These are phyloP conservation scores for Claviceps sp. DNA, from an alignment of 2,329 filamentous ascomycete species.

Conservation along the genomic window DNA sequence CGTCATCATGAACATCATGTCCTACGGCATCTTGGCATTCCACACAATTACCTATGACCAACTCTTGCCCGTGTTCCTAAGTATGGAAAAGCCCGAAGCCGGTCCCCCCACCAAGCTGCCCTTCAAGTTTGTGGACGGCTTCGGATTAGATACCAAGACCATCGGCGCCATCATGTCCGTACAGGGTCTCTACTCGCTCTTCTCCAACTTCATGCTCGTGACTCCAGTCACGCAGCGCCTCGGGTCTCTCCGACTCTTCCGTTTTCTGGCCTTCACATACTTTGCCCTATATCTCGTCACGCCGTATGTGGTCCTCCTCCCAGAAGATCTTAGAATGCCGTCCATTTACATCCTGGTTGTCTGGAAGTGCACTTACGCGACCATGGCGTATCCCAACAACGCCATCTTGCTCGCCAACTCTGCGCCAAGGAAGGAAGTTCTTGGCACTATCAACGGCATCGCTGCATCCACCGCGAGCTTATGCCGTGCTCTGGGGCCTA, in stretches of 20 bases:
- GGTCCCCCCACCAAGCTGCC: conserved; percentile 46
- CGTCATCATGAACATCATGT: conserved; percentile 75
- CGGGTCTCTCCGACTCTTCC: conserved; percentile 70
- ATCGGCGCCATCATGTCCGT: conserved; percentile 81
- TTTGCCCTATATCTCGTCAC: conserved; percentile 77
- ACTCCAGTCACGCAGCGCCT: conserved; percentile 62
- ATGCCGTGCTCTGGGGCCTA: conserved; percentile 77
- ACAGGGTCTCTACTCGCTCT: conserved; percentile 80
- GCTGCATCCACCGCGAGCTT: conserved; percentile 85
- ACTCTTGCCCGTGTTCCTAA: conserved; percentile 82
- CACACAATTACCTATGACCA: conserved; percentile 97
- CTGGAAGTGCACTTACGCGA: conserved; percentile 87
- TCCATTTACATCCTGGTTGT: conserved; percentile 68
- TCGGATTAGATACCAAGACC: conserved; percentile 66
- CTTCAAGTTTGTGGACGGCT: conserved; percentile 81
- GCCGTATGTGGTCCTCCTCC: conserved; percentile 79
- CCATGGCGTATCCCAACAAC: conserved; percentile 81
- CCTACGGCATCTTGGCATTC: conserved; percentile 86
- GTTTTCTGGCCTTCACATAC: conserved; percentile 68
- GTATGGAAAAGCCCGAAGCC: conserved; percentile 42
- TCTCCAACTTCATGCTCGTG: conserved; percentile 74
- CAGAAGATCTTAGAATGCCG: conserved; percentile 53
- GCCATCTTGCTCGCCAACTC: conserved; percentile 83
- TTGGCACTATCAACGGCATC: conserved; percentile 86
- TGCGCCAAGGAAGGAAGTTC: conserved; percentile 66